phyloP scores from a whole-genome alignment of 2,329 filamentous ascomycete species.

The Penicillium sp. region DNA sequence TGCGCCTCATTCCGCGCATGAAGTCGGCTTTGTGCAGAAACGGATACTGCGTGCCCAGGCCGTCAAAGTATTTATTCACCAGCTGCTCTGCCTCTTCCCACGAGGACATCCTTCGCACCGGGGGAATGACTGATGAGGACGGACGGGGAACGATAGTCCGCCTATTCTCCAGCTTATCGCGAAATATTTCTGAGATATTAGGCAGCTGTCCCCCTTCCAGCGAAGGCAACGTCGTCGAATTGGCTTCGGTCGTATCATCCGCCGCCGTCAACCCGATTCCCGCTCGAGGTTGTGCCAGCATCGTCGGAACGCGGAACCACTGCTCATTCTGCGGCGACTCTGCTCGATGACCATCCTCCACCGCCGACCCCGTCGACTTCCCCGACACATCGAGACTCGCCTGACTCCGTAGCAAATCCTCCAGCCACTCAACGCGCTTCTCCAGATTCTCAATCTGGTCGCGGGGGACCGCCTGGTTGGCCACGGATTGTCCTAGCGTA shows the following conservation, averaged over 20 bases:
- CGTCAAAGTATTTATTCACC: constrained; percentile 33
- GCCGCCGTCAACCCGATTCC: constrained; percentile 20
- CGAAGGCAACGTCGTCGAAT: constrained; percentile 14
- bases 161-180: constrained; percentile 36
- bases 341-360: constrained; percentile 21
- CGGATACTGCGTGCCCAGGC: constrained; percentile 37
- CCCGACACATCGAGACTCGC: constrained; percentile 32
- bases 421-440: constrained; percentile 37
- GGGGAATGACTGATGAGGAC: constrained; percentile 23
- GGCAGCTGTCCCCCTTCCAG: constrained; percentile 30
- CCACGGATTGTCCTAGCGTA: constrained; percentile 34
- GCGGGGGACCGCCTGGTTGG: constrained; percentile 34
- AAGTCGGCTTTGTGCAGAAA: constrained; percentile 34
- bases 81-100: constrained; percentile 33
- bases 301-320: constrained; percentile 37
- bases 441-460: constrained; percentile 38
- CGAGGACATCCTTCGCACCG: constrained; percentile 31
- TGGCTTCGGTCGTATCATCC: constrained; percentile 12
- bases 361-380: constrained; percentile 27
- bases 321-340: constrained; percentile 26
- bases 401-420: constrained; percentile 33
- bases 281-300: constrained; percentile 28
- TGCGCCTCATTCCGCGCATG: constrained; percentile 28
- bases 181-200: constrained; percentile 38
- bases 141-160: constrained; percentile 32